phyloP scores from a whole-genome alignment of 2,329 filamentous ascomycete species.

The Cytospora schulzeri region DNA sequence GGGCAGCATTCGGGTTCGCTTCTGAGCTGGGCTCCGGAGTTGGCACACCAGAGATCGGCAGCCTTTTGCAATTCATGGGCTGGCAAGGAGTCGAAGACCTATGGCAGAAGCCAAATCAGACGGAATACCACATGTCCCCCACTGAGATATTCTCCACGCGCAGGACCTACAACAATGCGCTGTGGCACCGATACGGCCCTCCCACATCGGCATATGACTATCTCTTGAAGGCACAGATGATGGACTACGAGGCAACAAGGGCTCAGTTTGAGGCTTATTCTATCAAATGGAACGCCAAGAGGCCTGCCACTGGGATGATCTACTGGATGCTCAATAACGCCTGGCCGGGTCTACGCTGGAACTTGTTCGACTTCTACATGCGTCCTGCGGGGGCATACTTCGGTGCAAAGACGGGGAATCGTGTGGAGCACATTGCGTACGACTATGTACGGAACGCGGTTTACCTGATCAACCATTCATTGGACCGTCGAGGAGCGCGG shows the following conservation, averaged over 20 bases:
- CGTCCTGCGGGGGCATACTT: slow-evolving; percentile 61
- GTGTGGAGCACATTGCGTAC: slow-evolving; percentile 57
- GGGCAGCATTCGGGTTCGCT: slow-evolving; percentile 64
- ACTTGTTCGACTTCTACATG: slow-evolving; percentile 65
- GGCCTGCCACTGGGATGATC: slow-evolving; percentile 61
- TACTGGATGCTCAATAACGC: slow-evolving; percentile 71
- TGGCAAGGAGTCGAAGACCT: slow-evolving; percentile 53
- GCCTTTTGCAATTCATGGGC: slow-evolving; percentile 56
- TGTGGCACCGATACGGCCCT: slow-evolving; percentile 55
- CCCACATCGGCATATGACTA: slow-evolving; percentile 59
- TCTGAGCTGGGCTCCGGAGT: slow-evolving; percentile 64
- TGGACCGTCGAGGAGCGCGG: slow-evolving; percentile 43
- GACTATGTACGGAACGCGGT: slow-evolving; percentile 51
- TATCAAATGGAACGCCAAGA: slow-evolving; percentile 49
- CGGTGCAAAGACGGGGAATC: slow-evolving; percentile 55
- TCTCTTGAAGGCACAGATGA: slow-evolving; percentile 60
- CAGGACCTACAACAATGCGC: slow-evolving; percentile 58
- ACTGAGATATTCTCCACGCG: slow-evolving; percentile 58
- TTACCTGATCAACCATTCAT: slow-evolving; percentile 57
- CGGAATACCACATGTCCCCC: slow-evolving; percentile 62
- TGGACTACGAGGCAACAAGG: slow-evolving; percentile 65
- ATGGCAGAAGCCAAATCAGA: slow-evolving; percentile 56
- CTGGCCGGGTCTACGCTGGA: slow-evolving; percentile 68
- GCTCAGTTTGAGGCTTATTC: slow-evolving; percentile 61
- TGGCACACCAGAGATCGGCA: slow-evolving; percentile 60